Evolutionary conservation across 1,139 yeast species (phyloP).

Genomic region (Magnusiomyces suaveolens): DNA sequence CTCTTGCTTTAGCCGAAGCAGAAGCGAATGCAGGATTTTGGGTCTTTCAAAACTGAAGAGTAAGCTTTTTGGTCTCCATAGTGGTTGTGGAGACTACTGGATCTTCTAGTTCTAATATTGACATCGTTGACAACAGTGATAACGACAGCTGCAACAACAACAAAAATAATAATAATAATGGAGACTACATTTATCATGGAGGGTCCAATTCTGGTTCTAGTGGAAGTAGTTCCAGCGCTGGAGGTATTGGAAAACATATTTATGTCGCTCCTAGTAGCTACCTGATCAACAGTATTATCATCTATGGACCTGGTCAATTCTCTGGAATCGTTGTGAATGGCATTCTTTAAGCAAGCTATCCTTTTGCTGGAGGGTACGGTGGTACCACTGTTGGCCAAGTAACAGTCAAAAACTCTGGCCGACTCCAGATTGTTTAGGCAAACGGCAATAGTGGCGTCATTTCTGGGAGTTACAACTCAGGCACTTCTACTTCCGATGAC

Average conservation of each 20-base stretch:
- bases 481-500: not conserved
- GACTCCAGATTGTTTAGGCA: not conserved
- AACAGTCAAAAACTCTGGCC: constrained; percentile 1
- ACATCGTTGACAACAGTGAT: not conserved
- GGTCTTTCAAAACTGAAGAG: not conserved
- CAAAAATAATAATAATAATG: not conserved
- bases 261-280: constrained; percentile 3
- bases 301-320: not conserved
- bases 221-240: too few species aligned
- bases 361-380: not conserved
- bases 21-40: not conserved
- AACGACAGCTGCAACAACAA: not conserved
- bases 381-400: not conserved
- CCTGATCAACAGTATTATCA: not conserved
- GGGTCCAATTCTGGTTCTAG: too few species aligned
- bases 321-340: constrained; percentile 1
- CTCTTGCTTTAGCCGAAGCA: not conserved
- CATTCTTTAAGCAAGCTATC: not conserved
- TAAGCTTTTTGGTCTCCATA: not conserved
- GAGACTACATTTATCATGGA: too few species aligned
- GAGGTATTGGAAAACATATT: not conserved
- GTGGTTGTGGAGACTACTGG: not conserved
- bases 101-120: not conserved
- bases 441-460: not conserved
- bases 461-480: not conserved